phyloP scores from a whole-genome alignment of 305 asterid species.

The Euphrasia arctica region DNA sequence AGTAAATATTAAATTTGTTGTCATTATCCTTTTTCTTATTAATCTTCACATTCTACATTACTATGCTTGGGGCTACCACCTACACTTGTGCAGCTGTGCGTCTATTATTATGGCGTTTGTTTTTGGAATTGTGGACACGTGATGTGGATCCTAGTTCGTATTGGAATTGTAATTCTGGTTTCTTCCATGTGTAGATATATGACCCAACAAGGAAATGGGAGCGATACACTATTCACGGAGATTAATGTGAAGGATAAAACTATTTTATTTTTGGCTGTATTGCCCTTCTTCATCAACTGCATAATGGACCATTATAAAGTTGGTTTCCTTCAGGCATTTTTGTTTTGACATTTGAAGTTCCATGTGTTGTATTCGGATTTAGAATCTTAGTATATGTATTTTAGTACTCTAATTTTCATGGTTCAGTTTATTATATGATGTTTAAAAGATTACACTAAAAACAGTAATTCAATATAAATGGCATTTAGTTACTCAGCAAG shows the following conservation, averaged over 20 bases:
- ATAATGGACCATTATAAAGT: conserved; percentile 10
- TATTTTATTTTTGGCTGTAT: not conserved
- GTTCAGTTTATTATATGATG: too few relatives aligned
- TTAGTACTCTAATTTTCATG: too few relatives aligned
- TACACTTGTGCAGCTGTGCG: conserved; percentile 10
- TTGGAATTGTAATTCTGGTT: conserved; percentile 16
- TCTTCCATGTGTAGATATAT: conserved; percentile 47
- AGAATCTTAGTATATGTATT: too few relatives aligned
- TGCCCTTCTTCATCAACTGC: conserved; percentile 7
- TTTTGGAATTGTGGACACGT: too few relatives aligned
- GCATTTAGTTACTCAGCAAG: too few relatives aligned
- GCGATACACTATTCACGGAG: conserved; percentile 70
- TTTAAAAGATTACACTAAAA: too few relatives aligned
- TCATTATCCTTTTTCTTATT: too few relatives aligned
- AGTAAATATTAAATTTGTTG: too few relatives aligned
- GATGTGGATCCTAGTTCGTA: too few relatives aligned
- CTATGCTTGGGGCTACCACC: not conserved
- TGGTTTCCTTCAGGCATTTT: not conserved
- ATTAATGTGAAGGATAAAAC: conserved; percentile 31
- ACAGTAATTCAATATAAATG: too few relatives aligned
- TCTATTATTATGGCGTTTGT: not conserved
- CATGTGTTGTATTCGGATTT: not conserved
- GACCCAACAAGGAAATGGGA: conserved; percentile 82
- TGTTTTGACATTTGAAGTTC: not conserved
- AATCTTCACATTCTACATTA: too few relatives aligned